Percentiles rank a stretch among this genome's conserved stretches.
phyloP scores from a whole-genome alignment of 1,139 yeast species.

The Pichia sp. region DNA sequence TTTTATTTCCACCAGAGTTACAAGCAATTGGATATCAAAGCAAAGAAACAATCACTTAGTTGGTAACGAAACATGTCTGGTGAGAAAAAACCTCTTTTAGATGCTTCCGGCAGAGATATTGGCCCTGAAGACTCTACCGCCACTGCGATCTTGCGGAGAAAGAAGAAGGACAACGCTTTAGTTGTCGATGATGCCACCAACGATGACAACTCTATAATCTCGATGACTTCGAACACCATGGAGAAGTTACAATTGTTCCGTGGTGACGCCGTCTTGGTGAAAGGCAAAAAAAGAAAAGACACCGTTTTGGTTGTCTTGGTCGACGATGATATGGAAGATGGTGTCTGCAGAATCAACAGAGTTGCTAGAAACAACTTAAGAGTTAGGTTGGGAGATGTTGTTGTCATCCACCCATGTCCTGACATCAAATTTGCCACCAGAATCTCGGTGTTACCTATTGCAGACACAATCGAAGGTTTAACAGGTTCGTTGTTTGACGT shows the following conservation, averaged over 20 bases:
- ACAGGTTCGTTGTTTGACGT: slow-evolving; percentile 98
- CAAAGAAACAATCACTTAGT: not conserved
- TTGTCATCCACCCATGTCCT: slow-evolving; percentile 92
- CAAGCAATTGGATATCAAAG: not conserved
- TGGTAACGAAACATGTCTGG: slow-evolving; percentile 13
- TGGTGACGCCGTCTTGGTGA: slow-evolving; percentile 95
- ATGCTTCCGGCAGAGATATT: slow-evolving; percentile 33
- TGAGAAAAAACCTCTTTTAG: slow-evolving; percentile 34
- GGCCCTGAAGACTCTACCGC: slow-evolving; percentile 74
- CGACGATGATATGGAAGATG: slow-evolving; percentile 96
- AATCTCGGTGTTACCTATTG: slow-evolving; percentile 94
- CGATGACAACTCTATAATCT: slow-evolving; percentile 94
- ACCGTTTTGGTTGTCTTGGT: slow-evolving; percentile 95
- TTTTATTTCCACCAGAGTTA: not conserved
- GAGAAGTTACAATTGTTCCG: slow-evolving; percentile 91
- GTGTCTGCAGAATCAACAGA: slow-evolving; percentile 89
- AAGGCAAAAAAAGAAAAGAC: slow-evolving; percentile 97
- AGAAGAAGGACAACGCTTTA: slow-evolving; percentile 94
- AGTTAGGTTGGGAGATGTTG: slow-evolving; percentile 88
- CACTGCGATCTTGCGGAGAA: slow-evolving; percentile 93
- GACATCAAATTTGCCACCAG: slow-evolving; percentile 94
- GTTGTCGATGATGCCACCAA: slow-evolving; percentile 95
- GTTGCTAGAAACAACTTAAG: slow-evolving; percentile 94
- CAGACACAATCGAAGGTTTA: slow-evolving; percentile 96
- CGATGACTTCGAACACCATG: slow-evolving; percentile 94